Base-by-base conservation (phyloP, 2,329 filamentous ascomycete species). In the Davidsoniella eucalypti region DNA sequence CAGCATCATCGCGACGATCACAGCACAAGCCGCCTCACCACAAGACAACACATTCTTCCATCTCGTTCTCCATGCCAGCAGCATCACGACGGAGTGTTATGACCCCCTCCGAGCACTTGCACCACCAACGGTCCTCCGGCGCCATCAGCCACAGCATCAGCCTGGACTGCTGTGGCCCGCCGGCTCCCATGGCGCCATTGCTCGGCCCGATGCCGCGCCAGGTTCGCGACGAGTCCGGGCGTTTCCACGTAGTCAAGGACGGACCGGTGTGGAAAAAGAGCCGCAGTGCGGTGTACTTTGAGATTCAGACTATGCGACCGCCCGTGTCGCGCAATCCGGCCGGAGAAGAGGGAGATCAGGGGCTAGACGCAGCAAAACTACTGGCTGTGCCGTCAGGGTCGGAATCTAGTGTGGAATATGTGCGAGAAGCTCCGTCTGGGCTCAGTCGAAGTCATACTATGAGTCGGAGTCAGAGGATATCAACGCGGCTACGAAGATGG, bases 241-340 rank as follows among this genome's bases (percentile, higher is more conserved):
- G 44, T 29, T 53, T 53, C 36, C 44, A 50, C 25, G 51, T 53
- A 9, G 51, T 53, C 18, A 47, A 37, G 43, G 51, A 53, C 17
- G 37, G 47, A 12, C 26, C 21, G 14, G 21, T 42, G 21, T 44
- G 45, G 41, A 33, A 44, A 23, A 29, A 29, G 43, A 47, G 37
- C n/a, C 36, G 37, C 18, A 39, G 46, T 17, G 45, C 47, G 8
- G 46, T 46, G 6, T 41, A 46, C 21, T 50, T 53, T 44, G 51
- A 50, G 44, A 43, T 53, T 12, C 47, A 50, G 47, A 40, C 33
- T 10, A 21, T 21, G 8, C 40, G 16, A 39, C n/a, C 37, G 17
- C 38, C n/a, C 29, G 33, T 41, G 26, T 33, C 16, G 26, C 29
- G 36, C 29, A 16, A 14, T 14, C 39, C 14, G 18, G 29, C 8